Evolutionary conservation across 768 basidiomycete genomes (phyloP), one percentile per base, ranked within the genome.

Genomic region (Trametes elegans): DNA sequence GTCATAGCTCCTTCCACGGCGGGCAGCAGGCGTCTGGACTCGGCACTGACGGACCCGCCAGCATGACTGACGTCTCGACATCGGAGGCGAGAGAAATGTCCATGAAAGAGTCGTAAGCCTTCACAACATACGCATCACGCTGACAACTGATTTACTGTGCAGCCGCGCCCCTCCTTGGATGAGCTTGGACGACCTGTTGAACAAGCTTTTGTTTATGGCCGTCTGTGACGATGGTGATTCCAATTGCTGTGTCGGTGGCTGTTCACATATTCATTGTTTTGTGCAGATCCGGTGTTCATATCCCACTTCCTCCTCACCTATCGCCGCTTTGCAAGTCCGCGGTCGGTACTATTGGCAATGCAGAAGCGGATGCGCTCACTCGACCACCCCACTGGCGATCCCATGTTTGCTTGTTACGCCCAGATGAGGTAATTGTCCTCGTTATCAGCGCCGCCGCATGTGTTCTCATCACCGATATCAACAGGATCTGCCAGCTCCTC

Each of bases 381-480:
- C 13, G 86, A 88, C 64, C 80, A 80, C 49, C 81, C 85, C 16
- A 78, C 80, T 11, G 82, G 83, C 7, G 90, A 93, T 72, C 87
- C 87, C 0, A 86, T 92, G 82, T 88, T 93, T 70, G 88, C 89
- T 7, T 88, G 85, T 62, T 93, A 86, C 70, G 90, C 88, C 7
- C 91, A 93, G 67, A 90, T 93, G 89, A 83, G 86, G 91, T 90
- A 62, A 24, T 28, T 19, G 38, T 39, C 62, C 57, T n/a, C 32
- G 5, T 29, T 21, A 56, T 19, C 18, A 32, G 5, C n/a, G 10
- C 4, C 19, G 3, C n/a, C n/a, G n/a, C n/a, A n/a, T n/a, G n/a
- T n/a, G n/a, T n/a, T 46, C 29, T 3, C 13, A 52, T 21, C 26
- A 9, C 21, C 8, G n/a, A 26, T 39, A n/a, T 42, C 11, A 21